These are phyloP conservation scores for Tuber borchii DNA, from an alignment of 495 filamentous ascomycete genomes.

Conservation along the genomic window DNA sequence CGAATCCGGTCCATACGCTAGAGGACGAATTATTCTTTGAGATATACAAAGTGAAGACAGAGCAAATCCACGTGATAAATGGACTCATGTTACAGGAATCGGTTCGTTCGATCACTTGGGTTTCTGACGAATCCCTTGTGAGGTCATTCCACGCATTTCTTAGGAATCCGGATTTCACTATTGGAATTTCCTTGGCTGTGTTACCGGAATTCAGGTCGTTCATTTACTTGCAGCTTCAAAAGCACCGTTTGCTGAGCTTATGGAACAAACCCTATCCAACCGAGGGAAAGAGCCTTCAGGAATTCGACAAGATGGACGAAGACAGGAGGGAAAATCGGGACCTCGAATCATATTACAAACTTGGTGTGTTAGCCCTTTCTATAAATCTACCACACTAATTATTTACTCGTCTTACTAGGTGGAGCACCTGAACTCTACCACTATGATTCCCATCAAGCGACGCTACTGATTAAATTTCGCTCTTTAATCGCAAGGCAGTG, in stretches of 20 bases:
- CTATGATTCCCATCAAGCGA: not conserved
- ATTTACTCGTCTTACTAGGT: not conserved
- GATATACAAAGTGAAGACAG: too few species aligned
- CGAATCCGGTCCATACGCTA: too few species aligned
- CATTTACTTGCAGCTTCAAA: not conserved
- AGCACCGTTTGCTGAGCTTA: not conserved
- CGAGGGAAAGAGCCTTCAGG: too few species aligned
- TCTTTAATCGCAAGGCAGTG: not conserved
- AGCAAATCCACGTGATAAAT: slow-evolving; percentile 6
- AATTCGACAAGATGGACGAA: not conserved
- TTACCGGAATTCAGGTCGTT: not conserved
- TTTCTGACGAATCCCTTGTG: slow-evolving; percentile 9
- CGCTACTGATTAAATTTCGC: not conserved
- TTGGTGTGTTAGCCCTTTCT: not conserved
- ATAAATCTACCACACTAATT: not conserved
- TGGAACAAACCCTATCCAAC: not conserved
- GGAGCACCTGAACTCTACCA: not conserved
- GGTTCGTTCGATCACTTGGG: slow-evolving; percentile 9
- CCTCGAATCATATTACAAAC: not conserved
- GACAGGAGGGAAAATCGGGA: not conserved
- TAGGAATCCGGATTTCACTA: not conserved
- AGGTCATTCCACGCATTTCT: slow-evolving; percentile 8
- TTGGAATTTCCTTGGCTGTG: not conserved
- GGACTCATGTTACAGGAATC: slow-evolving; percentile 12
- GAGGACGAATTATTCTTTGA: too few species aligned